Base-by-base conservation (phyloP, 2,329 filamentous ascomycete species). In the Pestalotiopsis sp. region DNA sequence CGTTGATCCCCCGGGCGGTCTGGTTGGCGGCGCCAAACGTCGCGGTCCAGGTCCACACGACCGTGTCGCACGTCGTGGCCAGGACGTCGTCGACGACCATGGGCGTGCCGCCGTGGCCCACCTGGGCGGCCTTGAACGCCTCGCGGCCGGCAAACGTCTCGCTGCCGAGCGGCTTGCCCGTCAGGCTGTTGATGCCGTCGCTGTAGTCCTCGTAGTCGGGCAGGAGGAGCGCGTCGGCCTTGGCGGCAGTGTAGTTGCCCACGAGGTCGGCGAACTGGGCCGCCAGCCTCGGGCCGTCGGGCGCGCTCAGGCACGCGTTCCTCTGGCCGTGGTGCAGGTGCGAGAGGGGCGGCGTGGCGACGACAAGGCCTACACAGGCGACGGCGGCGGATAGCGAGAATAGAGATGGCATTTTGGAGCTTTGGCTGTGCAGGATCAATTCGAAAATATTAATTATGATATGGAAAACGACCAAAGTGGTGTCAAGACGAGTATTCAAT, bases 181-280 rank as follows among this genome's bases (percentile, higher is more conserved):
- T 27, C 57, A 59, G 57, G 25, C 57, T 59, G 27, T 59, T 59
- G 57, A 59, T 59, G 57, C 57, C 57, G 27, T 59, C 57, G 27
- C 57, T 59, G 20, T 59, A 59, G 57, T 59, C 57, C n/a, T 20
- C 12, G 23, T 59, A 59, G 57, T 59, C 57, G 57, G 27, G 11
- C 27, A 59, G 25, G 23, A 59, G 57, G 57, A 59, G 17, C 11
- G 57, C 20, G 57, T 59, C 57, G 23, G 57, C 57, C 57, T 59
- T 59, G 23, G 23, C 25, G 12, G 57, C 20, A 17, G 57, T 59
- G 57, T 59, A 59, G 25, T 59, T 59, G 23, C 57, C 57, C 23
- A 59, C 57, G 14, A 59, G 57, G 57, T 59, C 57, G 23, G 57
- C 57, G 23, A 59, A 59, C 12, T 36, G 57, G 23, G 57, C 13